Percentiles rank a stretch among this genome's conserved stretches.
Evolutionary conservation across 495 filamentous ascomycete genomes (phyloP).

Genomic region (Penicillium odoratum): DNA sequence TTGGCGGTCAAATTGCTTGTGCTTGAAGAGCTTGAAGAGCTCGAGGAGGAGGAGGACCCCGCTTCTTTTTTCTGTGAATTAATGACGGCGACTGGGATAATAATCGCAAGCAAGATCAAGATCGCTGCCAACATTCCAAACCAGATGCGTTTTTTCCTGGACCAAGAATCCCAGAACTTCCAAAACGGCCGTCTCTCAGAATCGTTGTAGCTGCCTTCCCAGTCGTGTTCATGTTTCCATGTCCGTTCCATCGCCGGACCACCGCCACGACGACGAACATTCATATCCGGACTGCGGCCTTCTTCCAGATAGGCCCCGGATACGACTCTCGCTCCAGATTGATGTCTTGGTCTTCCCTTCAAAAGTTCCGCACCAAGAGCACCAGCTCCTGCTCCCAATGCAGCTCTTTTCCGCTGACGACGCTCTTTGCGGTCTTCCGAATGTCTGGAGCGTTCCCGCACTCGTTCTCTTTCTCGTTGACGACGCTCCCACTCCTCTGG

Average conservation of each 20-base stretch:
- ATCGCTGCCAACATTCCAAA: constrained; percentile 41
- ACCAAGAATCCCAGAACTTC: constrained; percentile 36
- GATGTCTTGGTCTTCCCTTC: constrained; percentile 35
- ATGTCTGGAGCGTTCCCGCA: constrained; percentile 20
- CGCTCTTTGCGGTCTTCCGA: constrained; percentile 32
- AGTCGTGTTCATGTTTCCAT: constrained; percentile 33
- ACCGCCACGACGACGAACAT: constrained; percentile 40
- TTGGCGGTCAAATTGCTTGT: constrained; percentile 25
- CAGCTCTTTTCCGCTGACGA: constrained; percentile 31
- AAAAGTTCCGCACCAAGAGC: constrained; percentile 26
- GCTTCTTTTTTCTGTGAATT: constrained; percentile 63
- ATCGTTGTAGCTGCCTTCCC: constrained; percentile 33
- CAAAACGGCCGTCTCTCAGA: constrained; percentile 25
- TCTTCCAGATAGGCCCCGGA: constrained; percentile 71
- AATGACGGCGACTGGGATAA: constrained; percentile 72
- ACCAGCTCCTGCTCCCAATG: constrained; percentile 25
- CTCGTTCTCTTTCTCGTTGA: constrained; percentile 12
- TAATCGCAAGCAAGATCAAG: constrained; percentile 65
- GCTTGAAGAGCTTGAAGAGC: constrained; percentile 44
- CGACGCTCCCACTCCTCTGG: constrained; percentile 1
- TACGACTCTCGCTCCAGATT: constrained; percentile 58
- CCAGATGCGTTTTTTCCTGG: constrained; percentile 38
- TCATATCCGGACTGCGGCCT: constrained; percentile 46
- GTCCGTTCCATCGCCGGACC: constrained; percentile 30
- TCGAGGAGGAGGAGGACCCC: constrained; percentile 25